Evolutionary conservation across 495 filamentous ascomycete species (phyloP).

Genomic region (Pyronema omphalodes): DNA sequence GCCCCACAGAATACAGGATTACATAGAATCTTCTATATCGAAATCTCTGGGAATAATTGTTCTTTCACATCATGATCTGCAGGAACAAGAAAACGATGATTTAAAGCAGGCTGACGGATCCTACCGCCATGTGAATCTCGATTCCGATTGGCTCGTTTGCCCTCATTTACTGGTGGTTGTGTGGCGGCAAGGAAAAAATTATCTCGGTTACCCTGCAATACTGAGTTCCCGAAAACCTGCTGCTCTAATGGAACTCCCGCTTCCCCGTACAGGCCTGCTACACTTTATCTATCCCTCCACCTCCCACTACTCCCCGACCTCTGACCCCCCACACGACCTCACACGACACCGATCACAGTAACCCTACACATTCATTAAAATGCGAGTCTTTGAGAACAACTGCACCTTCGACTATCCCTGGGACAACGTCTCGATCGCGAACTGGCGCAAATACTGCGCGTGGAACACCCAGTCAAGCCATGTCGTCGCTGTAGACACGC

Average conservation of each 20-base stretch:
- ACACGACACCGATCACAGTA: neutral
- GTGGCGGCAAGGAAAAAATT: neutral
- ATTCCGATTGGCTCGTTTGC: neutral
- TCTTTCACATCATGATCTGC: neutral
- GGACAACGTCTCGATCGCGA: constrained; percentile 96
- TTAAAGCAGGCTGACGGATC: neutral
- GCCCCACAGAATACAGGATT: neutral
- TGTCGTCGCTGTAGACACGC: constrained; percentile 83
- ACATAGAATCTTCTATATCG: neutral
- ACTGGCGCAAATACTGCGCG: constrained; percentile 96
- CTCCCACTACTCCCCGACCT: neutral
- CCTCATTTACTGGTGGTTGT: neutral
- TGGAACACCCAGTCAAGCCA: constrained; percentile 95
- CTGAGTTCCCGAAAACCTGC: neutral
- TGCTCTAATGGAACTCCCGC: neutral
- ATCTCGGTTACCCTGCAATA: neutral
- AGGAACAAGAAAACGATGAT: neutral
- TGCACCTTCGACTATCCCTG: constrained; percentile 93
- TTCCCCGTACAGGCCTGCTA: neutral
- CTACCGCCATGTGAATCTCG: neutral
- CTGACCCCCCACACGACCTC: neutral
- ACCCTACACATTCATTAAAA: constrained; percentile 23
- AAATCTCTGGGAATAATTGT: neutral
- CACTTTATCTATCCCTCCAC: neutral
- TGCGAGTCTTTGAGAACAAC: constrained; percentile 84